A percentile compares a stretch with the other conserved stretches of the same genome.
phyloP scores from a whole-genome alignment of 176 grass and related monocot genomes.

The Paspalum notatum region DNA sequence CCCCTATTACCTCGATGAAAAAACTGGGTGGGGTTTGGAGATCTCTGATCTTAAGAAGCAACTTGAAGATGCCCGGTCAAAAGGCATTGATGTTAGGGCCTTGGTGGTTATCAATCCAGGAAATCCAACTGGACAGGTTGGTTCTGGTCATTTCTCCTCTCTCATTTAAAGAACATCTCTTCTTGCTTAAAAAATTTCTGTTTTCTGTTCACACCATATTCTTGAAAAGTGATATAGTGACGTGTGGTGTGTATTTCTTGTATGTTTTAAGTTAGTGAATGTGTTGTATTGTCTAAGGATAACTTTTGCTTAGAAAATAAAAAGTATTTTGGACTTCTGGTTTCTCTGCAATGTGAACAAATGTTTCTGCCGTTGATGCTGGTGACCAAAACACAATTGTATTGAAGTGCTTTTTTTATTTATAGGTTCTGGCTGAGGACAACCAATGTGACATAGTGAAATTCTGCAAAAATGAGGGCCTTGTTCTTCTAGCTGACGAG shows the following conservation, averaged over 20 bases:
- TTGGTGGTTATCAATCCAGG: conserved; percentile 98
- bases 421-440: conserved; percentile 86
- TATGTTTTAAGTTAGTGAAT: conserved; percentile 8
- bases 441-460: conserved; percentile 86
- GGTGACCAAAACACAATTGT: conserved; percentile 8
- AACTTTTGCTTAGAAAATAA: neutral
- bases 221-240: neutral
- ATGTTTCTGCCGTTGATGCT: conserved; percentile 19
- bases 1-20: conserved; percentile 94
- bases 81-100: conserved; percentile 80
- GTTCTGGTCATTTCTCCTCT: neutral
- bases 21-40: conserved; percentile 94
- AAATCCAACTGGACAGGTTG: conserved; percentile 98
- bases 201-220: conserved; percentile 16
- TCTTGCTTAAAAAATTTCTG: neutral
- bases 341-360: conserved; percentile 3
- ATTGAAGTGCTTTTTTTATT: conserved; percentile 29
- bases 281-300: conserved; percentile 21
- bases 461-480: conserved; percentile 89
- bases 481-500: conserved; percentile 98
- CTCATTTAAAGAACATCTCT: neutral
- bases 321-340: neutral
- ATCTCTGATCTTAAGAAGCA: conserved; percentile 90
- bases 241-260: conserved; percentile 14
- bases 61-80: conserved; percentile 78